phyloP scores from a whole-genome alignment of 75 land plant species.

The Chamaecyparis obtusa region DNA sequence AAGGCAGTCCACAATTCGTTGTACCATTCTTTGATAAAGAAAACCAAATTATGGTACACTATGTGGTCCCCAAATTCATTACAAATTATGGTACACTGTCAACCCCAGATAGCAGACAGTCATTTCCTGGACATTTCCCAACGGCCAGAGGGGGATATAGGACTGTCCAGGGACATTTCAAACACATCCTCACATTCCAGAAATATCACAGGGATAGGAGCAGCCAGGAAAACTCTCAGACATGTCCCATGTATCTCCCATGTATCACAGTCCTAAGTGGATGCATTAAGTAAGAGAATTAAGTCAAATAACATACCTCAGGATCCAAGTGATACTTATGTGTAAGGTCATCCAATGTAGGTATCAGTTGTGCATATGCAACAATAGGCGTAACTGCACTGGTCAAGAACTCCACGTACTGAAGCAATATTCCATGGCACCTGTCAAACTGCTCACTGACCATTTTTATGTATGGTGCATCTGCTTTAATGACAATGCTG shows the following conservation, averaged over 20 bases:
- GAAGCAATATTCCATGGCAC: slow-evolving; percentile 94
- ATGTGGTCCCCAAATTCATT: too few relatives aligned
- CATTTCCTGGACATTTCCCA: too few relatives aligned
- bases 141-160: too few relatives aligned
- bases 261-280: background rate
- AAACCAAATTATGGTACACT: too few relatives aligned
- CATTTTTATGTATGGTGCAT: slow-evolving; percentile 94
- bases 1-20: too few relatives aligned
- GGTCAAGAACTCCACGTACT: slow-evolving; percentile 92
- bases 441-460: slow-evolving; percentile 98
- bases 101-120: too few relatives aligned
- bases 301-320: slow-evolving; percentile 54
- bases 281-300: background rate
- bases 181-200: too few relatives aligned
- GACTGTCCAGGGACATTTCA: too few relatives aligned
- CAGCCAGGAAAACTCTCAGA: background rate
- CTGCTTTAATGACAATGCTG: slow-evolving; percentile 88
- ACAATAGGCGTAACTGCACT: slow-evolving; percentile 74
- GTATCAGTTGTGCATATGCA: slow-evolving; percentile 87
- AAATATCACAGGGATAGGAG: background rate
- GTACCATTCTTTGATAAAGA: too few relatives aligned
- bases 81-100: too few relatives aligned
- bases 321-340: slow-evolving; percentile 94
- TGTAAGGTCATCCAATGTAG: slow-evolving; percentile 77
- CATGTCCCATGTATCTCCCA: background rate